A percentile compares a stretch with the other conserved stretches of the same genome.
These are phyloP conservation scores for Glomus cerebriforme DNA, from an alignment of 192 early-diverging fungal species.

Conservation along the genomic window DNA sequence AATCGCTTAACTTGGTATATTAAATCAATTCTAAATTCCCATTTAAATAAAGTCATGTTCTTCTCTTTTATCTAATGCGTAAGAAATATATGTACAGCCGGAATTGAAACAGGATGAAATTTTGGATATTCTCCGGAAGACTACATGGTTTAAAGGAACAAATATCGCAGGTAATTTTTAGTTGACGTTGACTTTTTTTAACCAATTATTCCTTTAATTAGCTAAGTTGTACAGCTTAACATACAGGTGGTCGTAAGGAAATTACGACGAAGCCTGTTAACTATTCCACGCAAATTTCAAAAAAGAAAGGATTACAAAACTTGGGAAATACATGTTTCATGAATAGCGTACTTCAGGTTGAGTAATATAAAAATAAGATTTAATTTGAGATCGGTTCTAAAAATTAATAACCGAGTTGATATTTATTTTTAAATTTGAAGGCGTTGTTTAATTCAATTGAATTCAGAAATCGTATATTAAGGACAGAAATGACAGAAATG, in stretches of 20 bases:
- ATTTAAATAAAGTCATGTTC: neutral
- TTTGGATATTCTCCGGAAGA: neutral
- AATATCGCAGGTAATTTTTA: slow-evolving; percentile 2
- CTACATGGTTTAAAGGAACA: neutral
- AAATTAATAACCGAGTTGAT: neutral
- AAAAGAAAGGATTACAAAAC: slow-evolving; percentile 67
- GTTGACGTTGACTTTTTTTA: neutral
- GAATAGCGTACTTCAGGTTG: slow-evolving; percentile 78
- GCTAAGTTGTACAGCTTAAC: neutral
- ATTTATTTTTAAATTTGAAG: neutral
- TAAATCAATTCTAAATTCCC: neutral
- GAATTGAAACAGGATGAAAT: neutral
- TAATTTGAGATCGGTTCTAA: neutral
- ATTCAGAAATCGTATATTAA: slow-evolving; percentile 13
- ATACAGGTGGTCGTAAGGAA: neutral
- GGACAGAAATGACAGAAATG: neutral
- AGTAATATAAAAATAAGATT: neutral
- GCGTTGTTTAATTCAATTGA: slow-evolving; percentile 23
- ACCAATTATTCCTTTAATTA: neutral
- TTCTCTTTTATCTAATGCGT: neutral
- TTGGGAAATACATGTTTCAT: slow-evolving; percentile 89
- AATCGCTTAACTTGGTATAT: neutral
- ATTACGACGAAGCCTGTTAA: neutral
- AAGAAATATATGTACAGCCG: neutral
- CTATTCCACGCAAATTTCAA: neutral